These are phyloP conservation scores for Trypanosoma cruzi DNA, from an alignment of 208 protist genomes.

Conservation along the genomic window DNA sequence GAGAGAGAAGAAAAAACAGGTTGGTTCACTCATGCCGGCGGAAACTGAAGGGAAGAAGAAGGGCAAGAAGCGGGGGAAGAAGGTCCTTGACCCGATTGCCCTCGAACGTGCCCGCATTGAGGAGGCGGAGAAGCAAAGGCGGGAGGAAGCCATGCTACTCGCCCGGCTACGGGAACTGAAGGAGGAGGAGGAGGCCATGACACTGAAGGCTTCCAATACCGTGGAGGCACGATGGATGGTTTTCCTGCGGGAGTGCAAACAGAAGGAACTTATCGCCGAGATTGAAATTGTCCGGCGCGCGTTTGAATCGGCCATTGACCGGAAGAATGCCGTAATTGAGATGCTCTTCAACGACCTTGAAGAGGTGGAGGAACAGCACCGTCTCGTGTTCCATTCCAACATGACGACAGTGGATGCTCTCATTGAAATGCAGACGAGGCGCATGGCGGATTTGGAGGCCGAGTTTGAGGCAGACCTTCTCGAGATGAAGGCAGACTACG, in stretches of 20 bases:
- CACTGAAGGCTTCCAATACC: constrained; percentile 33
- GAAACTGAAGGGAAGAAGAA: constrained; percentile 28
- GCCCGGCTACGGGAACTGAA: constrained; percentile 74
- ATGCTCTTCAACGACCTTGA: constrained; percentile 90
- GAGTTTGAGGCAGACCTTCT: constrained; percentile 93
- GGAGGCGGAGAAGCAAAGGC: constrained; percentile 71
- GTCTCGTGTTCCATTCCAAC: constrained; percentile 89
- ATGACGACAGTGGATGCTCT: constrained; percentile 91
- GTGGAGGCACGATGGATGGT: constrained; percentile 91
- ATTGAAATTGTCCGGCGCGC: constrained; percentile 90
- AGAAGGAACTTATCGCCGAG: constrained; percentile 89
- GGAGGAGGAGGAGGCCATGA: constrained; percentile 81
- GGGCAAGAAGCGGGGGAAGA: constrained; percentile 29
- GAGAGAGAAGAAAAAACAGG: neutral
- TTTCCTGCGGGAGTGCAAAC: constrained; percentile 93
- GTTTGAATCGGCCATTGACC: constrained; percentile 92
- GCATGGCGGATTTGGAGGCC: constrained; percentile 76
- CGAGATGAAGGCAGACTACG: constrained; percentile 93
- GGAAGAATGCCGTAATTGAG: constrained; percentile 93
- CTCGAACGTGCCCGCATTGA: constrained; percentile 68
- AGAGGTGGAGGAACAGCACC: constrained; percentile 95
- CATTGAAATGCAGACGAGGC: constrained; percentile 86
- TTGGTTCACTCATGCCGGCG: neutral
- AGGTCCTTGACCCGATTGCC: constrained; percentile 46
- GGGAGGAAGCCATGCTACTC: constrained; percentile 73